Conservation (phyloP, 768 basidiomycete species). For the Trametes villosa region DNA sequence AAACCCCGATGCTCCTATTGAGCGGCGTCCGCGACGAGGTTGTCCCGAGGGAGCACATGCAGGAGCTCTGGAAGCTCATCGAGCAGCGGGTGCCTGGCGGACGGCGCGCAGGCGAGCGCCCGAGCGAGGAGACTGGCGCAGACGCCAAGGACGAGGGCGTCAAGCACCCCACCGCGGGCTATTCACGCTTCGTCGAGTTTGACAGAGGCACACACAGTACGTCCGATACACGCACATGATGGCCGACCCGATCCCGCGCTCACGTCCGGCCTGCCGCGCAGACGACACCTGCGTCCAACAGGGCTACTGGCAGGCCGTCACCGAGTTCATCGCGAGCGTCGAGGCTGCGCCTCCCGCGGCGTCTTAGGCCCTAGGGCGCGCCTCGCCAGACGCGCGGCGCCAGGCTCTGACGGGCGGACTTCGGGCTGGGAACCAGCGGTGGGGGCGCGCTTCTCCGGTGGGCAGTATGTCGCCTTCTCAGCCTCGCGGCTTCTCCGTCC, state of each 20-base stretch:
- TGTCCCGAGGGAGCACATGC: constrained; percentile 79
- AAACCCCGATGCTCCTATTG: constrained; percentile 80
- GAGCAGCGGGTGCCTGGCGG: constrained; percentile 25
- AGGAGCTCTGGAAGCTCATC: constrained; percentile 67
- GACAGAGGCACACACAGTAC: constrained; percentile 34
- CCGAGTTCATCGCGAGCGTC: constrained; percentile 28
- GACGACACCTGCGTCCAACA: constrained; percentile 39
- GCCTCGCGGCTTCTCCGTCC: constrained; percentile 4
- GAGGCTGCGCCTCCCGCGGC: not conserved
- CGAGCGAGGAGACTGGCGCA: not conserved
- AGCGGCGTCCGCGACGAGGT: constrained; percentile 75
- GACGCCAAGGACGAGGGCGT: constrained; percentile 23
- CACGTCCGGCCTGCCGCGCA: constrained; percentile 1
- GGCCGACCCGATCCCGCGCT: not conserved
- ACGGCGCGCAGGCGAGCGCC: constrained; percentile 13
- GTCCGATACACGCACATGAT: constrained; percentile 9
- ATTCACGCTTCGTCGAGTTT: constrained; percentile 33
- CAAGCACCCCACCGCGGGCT: constrained; percentile 5
- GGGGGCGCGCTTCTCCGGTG: not conserved
- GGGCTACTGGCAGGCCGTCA: constrained; percentile 36
- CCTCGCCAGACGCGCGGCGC: not conserved
- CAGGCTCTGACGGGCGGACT: not conserved
- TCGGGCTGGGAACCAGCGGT: not conserved
- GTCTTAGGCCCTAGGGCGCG: not conserved
- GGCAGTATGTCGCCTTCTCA: not conserved